These are phyloP conservation scores for Paramecium pentaurelia DNA, from an alignment of 73 alveolate species.

Conservation along the genomic window DNA sequence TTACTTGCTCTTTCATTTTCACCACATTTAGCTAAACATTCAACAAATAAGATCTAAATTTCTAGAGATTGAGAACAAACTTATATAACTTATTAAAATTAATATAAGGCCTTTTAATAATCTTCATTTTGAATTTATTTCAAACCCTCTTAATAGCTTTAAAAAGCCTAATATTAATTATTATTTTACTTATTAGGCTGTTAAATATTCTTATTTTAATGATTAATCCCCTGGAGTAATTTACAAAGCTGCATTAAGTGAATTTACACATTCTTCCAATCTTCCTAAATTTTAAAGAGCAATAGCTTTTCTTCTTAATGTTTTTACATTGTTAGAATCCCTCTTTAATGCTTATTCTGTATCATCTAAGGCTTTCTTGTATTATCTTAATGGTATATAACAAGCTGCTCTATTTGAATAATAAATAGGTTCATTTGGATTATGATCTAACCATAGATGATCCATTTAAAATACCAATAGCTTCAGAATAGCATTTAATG, in stretches of 20 bases:
- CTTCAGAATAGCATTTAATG: not conserved
- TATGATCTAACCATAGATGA: not conserved
- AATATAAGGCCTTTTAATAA: conserved; percentile 29
- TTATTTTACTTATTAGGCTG: not conserved
- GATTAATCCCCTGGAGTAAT: conserved; percentile 23
- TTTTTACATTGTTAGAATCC: conserved; percentile 81
- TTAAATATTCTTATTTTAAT: not conserved
- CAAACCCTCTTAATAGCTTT: not conserved
- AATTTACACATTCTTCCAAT: conserved; percentile 70
- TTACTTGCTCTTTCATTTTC: conserved; percentile 49
- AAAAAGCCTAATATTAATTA: not conserved
- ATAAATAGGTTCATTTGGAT: conserved; percentile 74
- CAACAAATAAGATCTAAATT: not conserved
- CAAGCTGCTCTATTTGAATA: conserved; percentile 92
- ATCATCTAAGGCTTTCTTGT: conserved; percentile 83
- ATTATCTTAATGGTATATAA: conserved; percentile 76
- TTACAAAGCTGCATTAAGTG: conserved; percentile 54
- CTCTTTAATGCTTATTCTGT: conserved; percentile 78
- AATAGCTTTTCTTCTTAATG: conserved; percentile 75
- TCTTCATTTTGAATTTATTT: not conserved
- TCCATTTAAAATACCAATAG: not conserved
- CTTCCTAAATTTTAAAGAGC: conserved; percentile 73
- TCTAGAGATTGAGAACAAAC: not conserved
- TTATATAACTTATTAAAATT: conserved; percentile 5
- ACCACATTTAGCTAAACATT: conserved; percentile 22